Percentiles rank a stretch among this genome's conserved stretches.
phyloP scores from a whole-genome alignment of 164 flowering plant genomes.

The Hamamelis virginiana region DNA sequence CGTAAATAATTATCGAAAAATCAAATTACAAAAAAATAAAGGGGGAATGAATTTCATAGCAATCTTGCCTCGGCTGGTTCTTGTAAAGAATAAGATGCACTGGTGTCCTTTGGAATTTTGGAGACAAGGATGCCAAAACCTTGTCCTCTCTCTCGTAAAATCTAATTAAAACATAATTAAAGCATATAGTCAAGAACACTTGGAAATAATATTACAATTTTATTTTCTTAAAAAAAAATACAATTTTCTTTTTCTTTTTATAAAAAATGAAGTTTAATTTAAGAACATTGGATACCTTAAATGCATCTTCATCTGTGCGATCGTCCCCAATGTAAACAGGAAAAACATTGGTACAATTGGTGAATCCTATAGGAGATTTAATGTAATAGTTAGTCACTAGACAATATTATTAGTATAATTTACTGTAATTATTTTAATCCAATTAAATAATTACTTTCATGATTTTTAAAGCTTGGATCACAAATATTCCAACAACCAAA shows the following conservation, averaged over 20 bases:
- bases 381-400: slow-evolving; percentile 10
- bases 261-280: neutral
- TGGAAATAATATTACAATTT: neutral
- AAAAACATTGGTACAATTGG: slow-evolving; percentile 52
- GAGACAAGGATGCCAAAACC: slow-evolving; percentile 82
- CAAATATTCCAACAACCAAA: neutral
- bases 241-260: too few relatives aligned
- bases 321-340: slow-evolving; percentile 81
- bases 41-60: neutral
- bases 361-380: slow-evolving; percentile 38
- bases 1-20: neutral
- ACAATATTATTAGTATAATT: neutral
- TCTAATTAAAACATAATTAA: slow-evolving; percentile 24
- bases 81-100: slow-evolving; percentile 62
- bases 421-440: neutral
- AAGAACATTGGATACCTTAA: slow-evolving; percentile 52
- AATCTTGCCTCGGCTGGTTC: slow-evolving; percentile 60
- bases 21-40: neutral
- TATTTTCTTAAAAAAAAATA: neutral
- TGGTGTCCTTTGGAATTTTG: slow-evolving; percentile 61
- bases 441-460: neutral
- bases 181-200: neutral
- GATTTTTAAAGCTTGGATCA: neutral
- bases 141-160: slow-evolving; percentile 58
- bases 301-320: slow-evolving; percentile 77